Percentiles rank a stretch among this genome's conserved stretches.
These are phyloP conservation scores for Durotheca rogersii DNA, from an alignment of 495 filamentous ascomycete species.

Conservation along the genomic window DNA sequence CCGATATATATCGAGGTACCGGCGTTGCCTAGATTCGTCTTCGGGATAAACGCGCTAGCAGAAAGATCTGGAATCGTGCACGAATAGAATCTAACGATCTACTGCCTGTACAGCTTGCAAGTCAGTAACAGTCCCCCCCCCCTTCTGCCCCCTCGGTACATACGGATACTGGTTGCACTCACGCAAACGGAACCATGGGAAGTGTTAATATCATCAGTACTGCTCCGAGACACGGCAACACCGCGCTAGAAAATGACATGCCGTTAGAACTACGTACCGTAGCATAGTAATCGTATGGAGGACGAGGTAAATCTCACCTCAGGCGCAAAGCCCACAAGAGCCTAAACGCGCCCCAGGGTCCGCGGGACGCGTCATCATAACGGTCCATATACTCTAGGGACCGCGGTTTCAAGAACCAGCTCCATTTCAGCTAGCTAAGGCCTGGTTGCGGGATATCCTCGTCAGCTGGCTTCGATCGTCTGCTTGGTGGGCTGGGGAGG, in stretches of 20 bases:
- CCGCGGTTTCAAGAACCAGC: conserved; percentile 29
- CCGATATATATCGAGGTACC: conserved; percentile 2
- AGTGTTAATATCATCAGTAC: conserved; percentile 23
- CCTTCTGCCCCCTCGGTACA: too few species aligned
- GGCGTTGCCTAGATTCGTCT: conserved; percentile 3
- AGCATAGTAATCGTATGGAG: neutral
- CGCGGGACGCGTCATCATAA: conserved; percentile 27
- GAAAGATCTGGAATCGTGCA: conserved; percentile 9
- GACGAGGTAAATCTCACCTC: neutral
- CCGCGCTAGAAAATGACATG: neutral
- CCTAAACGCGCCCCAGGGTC: conserved; percentile 17
- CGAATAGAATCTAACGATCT: conserved; percentile 20
- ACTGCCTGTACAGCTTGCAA: conserved; percentile 8
- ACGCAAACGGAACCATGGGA: conserved; percentile 26
- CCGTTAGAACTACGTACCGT: neutral
- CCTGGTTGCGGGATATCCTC: conserved; percentile 7
- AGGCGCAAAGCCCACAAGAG: conserved; percentile 21
- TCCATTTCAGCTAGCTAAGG: conserved; percentile 36
- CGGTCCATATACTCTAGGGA: conserved; percentile 17
- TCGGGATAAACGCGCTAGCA: conserved; percentile 15
- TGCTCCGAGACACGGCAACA: conserved; percentile 21
- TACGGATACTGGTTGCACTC: too few species aligned
- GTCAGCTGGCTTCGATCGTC: too few species aligned
- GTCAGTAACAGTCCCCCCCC: neutral
- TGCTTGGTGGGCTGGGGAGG: too few species aligned